phyloP scores from a whole-genome alignment of 2,329 filamentous ascomycete genomes.

The Microdochium nivale region DNA sequence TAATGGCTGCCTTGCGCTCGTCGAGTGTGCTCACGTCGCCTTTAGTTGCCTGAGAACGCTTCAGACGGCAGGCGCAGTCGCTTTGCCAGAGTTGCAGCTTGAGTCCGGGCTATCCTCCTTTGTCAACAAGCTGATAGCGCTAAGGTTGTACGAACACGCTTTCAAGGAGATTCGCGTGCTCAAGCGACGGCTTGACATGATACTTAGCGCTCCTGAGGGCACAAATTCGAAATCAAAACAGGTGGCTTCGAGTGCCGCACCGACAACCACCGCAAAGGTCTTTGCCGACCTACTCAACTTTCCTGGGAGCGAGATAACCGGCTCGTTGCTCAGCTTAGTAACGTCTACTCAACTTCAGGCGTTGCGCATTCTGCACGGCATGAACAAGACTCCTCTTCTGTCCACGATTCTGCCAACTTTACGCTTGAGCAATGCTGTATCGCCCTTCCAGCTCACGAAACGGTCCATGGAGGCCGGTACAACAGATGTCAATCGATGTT shows the following conservation, averaged over 20 bases:
- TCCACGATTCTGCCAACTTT: slow-evolving; percentile 50
- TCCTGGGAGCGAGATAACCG: slow-evolving; percentile 30
- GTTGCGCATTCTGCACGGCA: slow-evolving; percentile 52
- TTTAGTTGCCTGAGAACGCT: slow-evolving; percentile 55
- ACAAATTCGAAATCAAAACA: slow-evolving; percentile 21
- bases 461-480: slow-evolving; percentile 31
- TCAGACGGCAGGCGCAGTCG: slow-evolving; percentile 42
- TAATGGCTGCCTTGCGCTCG: slow-evolving; percentile 43
- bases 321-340: slow-evolving; percentile 42
- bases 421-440: slow-evolving; percentile 39
- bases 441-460: slow-evolving; percentile 49
- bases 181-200: slow-evolving; percentile 52
- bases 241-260: slow-evolving; percentile 18
- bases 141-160: slow-evolving; percentile 60
- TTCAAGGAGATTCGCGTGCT: slow-evolving; percentile 59
- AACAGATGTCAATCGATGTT: slow-evolving; percentile 45
- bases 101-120: slow-evolving; percentile 67
- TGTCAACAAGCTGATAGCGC: slow-evolving; percentile 53
- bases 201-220: slow-evolving; percentile 7
- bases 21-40: slow-evolving; percentile 61
- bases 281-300: slow-evolving; percentile 57
- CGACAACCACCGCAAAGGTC: slow-evolving; percentile 29
- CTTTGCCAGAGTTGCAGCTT: slow-evolving; percentile 56
- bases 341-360: slow-evolving; percentile 57
- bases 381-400: slow-evolving; percentile 50